Percentiles rank a stretch among this genome's conserved stretches.
Conservation (phyloP, 2,329 filamentous ascomycete genomes). For the Samsoniella hepiali region DNA sequence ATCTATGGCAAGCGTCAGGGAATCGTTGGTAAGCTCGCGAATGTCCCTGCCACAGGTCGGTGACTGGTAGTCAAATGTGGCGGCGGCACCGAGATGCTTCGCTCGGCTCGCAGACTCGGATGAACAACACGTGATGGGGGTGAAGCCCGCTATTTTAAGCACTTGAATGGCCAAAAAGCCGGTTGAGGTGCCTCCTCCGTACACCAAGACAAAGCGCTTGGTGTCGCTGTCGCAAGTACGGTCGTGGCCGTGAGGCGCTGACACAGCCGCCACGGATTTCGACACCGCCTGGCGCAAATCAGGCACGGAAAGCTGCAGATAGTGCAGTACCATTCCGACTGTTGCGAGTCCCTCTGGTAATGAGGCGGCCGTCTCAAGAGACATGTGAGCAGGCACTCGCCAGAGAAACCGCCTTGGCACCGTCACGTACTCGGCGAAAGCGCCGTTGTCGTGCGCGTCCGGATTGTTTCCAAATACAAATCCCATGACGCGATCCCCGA, state of each 20-base stretch:
- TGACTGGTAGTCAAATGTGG: conserved; percentile 23
- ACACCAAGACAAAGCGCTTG: conserved; percentile 26
- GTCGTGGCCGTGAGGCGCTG: neutral
- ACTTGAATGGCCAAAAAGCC: conserved; percentile 29
- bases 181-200: conserved; percentile 29
- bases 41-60: conserved; percentile 23
- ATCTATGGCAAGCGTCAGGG: conserved; percentile 21
- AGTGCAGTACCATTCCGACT: neutral
- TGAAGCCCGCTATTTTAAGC: neutral
- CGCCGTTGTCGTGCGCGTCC: neutral
- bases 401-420: neutral
- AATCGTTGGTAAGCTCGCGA: conserved; percentile 22
- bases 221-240: neutral
- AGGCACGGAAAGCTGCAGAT: neutral
- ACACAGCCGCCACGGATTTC: neutral
- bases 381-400: conserved; percentile 1
- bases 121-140: neutral
- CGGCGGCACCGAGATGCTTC: conserved; percentile 14
- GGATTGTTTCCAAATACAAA: neutral
- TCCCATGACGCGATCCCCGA: conserved; percentile 9
- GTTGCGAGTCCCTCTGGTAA: neutral
- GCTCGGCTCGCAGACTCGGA: neutral
- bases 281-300: neutral
- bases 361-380: neutral
- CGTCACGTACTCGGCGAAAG: conserved; percentile 7